These are phyloP conservation scores for Phytopythium sindhum DNA, from an alignment of 352 stramenopile species.

Conservation along the genomic window DNA sequence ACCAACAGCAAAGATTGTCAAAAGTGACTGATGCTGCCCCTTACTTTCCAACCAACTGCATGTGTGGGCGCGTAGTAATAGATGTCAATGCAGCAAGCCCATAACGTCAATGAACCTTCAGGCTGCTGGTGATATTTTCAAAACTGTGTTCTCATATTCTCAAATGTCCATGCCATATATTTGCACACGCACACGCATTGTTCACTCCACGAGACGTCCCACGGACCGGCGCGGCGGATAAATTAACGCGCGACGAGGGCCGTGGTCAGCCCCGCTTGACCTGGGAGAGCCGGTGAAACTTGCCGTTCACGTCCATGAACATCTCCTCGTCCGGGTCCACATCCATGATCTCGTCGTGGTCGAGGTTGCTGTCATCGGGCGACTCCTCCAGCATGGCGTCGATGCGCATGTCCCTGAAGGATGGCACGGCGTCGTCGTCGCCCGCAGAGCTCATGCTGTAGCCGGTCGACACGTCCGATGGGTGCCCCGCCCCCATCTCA, in stretches of 20 bases:
- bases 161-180: no score
- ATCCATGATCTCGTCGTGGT: constrained; percentile 26
- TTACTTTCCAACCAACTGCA: constrained; percentile 4
- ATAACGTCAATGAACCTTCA: neutral
- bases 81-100: neutral
- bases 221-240: neutral
- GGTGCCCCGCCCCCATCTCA: constrained; percentile 27
- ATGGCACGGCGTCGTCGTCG: constrained; percentile 32
- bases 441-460: constrained; percentile 32
- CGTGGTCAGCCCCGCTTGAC: constrained; percentile 12
- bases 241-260: neutral
- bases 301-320: constrained; percentile 15
- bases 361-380: constrained; percentile 26
- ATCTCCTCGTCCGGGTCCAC: constrained; percentile 10
- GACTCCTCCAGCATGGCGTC: constrained; percentile 51
- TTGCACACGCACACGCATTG: no score
- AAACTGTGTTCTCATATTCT: no score
- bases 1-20: constrained; percentile 75
- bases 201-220: neutral
- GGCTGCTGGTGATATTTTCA: no score
- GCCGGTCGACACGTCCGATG: constrained; percentile 35
- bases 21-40: constrained; percentile 64
- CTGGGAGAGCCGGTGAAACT: constrained; percentile 10
- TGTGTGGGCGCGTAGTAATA: neutral
- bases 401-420: constrained; percentile 41